Evolutionary conservation across 2,329 filamentous ascomycete genomes (phyloP).

Genomic region (Trichophyton rubrum): DNA sequence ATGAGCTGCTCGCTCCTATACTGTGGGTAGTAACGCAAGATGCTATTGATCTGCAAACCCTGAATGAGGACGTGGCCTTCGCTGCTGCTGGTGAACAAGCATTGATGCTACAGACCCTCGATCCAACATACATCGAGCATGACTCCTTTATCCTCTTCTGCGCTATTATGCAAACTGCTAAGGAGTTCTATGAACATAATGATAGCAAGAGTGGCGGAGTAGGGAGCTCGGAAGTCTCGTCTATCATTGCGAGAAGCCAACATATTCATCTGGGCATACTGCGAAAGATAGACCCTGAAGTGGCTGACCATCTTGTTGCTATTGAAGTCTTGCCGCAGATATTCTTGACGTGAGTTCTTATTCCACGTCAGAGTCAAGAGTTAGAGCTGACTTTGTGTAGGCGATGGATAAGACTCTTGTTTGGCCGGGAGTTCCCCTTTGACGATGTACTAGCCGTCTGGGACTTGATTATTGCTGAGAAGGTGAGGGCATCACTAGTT

Average conservation of each 20-base stretch:
- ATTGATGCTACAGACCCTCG: conserved; percentile 53
- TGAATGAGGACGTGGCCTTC: conserved; percentile 21
- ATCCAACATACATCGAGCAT: conserved; percentile 68
- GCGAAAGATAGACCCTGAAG: conserved; percentile 65
- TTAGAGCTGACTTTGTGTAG: conserved; percentile 31
- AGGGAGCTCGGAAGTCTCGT: conserved; percentile 40
- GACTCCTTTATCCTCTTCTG: conserved; percentile 81
- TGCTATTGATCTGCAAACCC: conserved; percentile 47
- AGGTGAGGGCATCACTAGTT: conserved; percentile 65
- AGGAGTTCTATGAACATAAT: conserved; percentile 70
- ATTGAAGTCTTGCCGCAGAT: conserved; percentile 93
- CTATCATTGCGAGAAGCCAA: conserved; percentile 74
- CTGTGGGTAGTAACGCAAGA: conserved; percentile 75
- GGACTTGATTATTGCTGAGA: conserved; percentile 83
- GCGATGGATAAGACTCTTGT: conserved; percentile 86
- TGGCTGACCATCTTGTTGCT: conserved; percentile 64
- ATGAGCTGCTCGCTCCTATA: conserved; percentile 83
- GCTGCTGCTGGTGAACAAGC: conserved; percentile 30
- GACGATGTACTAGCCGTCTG: conserved; percentile 72
- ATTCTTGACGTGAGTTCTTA: conserved; percentile 65
- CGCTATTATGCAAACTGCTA: conserved; percentile 74
- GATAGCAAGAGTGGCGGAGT: conserved; percentile 26
- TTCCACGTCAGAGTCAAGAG: not conserved
- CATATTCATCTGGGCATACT: conserved; percentile 77
- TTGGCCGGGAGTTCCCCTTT: conserved; percentile 86